Evolutionary conservation across 1,284 basidiomycete species (phyloP).

Genomic region (Vanrija humicola): DNA sequence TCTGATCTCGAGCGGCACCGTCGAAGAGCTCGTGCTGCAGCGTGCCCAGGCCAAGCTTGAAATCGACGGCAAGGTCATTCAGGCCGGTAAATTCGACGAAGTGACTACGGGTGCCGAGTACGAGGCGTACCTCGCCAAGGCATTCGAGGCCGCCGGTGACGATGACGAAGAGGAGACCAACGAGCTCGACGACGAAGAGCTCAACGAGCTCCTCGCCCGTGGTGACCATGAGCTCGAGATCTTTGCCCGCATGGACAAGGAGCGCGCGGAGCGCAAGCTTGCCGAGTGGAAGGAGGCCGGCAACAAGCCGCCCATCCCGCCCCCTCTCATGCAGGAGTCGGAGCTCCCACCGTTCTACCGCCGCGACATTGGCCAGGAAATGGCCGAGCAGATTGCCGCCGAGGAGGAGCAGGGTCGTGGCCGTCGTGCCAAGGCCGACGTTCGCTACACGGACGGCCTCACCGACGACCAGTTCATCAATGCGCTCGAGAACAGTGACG

Average conservation of each 20-base stretch:
- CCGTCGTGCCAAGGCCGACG: conserved; percentile 73
- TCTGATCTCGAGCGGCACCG: conserved; percentile 96
- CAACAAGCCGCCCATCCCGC: conserved; percentile 73
- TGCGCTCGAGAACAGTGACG: conserved; percentile 74
- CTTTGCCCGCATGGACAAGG: conserved; percentile 81
- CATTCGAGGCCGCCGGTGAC: conserved; percentile 57
- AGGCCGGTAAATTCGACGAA: conserved; percentile 98
- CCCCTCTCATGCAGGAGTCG: conserved; percentile 74
- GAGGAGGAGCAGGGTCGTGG: conserved; percentile 71
- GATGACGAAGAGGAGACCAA: conserved; percentile 89
- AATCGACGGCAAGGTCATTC: conserved; percentile 99
- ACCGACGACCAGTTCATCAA: conserved; percentile 91
- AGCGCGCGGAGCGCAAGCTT: conserved; percentile 68
- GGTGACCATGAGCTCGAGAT: conserved; percentile 71
- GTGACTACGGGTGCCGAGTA: conserved; percentile 97
- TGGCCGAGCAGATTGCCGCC: conserved; percentile 45
- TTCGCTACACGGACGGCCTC: conserved; percentile 92
- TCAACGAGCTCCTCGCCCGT: conserved; percentile 90
- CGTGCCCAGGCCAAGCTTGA: conserved; percentile 95
- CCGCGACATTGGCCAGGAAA: conserved; percentile 52
- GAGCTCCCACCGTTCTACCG: conserved; percentile 93
- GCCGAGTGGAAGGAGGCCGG: conserved; percentile 71
- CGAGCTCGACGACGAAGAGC: conserved; percentile 94
- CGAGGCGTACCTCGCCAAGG: conserved; percentile 82
- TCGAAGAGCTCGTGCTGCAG: conserved; percentile 95